Conservation (phyloP, 1,139 yeast species). For the Pichia sp. region DNA sequence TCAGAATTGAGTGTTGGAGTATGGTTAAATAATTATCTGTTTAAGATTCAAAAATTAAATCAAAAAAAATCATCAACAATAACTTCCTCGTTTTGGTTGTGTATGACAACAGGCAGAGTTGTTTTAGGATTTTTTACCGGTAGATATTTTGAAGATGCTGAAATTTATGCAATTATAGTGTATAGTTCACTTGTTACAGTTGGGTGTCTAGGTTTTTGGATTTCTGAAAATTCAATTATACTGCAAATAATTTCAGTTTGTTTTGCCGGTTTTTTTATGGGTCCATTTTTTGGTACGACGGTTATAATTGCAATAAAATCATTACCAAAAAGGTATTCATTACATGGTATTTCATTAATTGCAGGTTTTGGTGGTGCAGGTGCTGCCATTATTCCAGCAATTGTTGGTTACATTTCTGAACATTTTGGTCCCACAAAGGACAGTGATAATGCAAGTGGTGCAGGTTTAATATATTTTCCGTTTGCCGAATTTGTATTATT, state of each 20-base stretch:
- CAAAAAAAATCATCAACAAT: conserved; percentile 49
- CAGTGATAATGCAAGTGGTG: conserved; percentile 16
- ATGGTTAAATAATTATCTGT: conserved; percentile 56
- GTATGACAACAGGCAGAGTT: conserved; percentile 57
- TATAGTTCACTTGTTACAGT: conserved; percentile 30
- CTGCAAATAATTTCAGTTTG: conserved; percentile 39
- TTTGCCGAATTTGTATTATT: conserved; percentile 14
- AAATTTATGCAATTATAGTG: conserved; percentile 40
- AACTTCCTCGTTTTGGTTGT: conserved; percentile 61
- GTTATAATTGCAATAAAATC: conserved; percentile 58
- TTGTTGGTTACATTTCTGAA: conserved; percentile 41
- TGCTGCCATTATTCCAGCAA: conserved; percentile 64
- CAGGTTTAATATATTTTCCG: conserved; percentile 29
- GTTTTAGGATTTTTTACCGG: conserved; percentile 57
- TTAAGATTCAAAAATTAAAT: conserved; percentile 41
- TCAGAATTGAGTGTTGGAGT: conserved; percentile 65
- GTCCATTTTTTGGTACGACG: conserved; percentile 78
- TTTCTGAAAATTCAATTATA: conserved; percentile 14
- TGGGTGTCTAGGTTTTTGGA: conserved; percentile 20
- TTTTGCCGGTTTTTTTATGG: conserved; percentile 59
- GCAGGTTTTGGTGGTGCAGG: conserved; percentile 81
- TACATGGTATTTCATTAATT: conserved; percentile 66
- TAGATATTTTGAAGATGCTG: conserved; percentile 41
- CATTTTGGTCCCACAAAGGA: conserved; percentile 16
- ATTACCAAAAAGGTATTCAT: conserved; percentile 55